Conservation (phyloP, 192 early-diverging fungal species). For the Coemansia sp. region DNA sequence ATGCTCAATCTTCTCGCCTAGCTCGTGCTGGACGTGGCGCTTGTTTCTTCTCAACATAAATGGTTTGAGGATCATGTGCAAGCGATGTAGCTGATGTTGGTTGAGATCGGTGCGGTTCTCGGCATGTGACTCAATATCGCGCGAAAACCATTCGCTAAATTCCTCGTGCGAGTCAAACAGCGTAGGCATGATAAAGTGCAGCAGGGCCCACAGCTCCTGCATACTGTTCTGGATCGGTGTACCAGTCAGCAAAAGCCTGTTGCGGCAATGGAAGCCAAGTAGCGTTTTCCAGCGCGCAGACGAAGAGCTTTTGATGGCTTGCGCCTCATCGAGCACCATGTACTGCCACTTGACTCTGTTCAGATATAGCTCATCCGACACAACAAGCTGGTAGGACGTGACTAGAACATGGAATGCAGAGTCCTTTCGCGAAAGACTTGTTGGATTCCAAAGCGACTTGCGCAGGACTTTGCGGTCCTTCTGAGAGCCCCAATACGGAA, state of each 20-base stretch:
- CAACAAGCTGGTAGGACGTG: conserved; percentile 84
- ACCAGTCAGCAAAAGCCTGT: conserved; percentile 83
- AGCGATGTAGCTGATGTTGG: conserved; percentile 77
- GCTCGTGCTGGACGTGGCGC: conserved; percentile 85
- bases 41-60: conserved; percentile 93
- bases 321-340: conserved; percentile 93
- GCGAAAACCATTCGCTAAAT: conserved; percentile 93
- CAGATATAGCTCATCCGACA: conserved; percentile 80
- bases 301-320: conserved; percentile 90
- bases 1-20: conserved; percentile 89
- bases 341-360: conserved; percentile 91
- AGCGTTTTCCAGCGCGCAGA: conserved; percentile 85
- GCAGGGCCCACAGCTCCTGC: conserved; percentile 91
- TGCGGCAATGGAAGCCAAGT: conserved; percentile 81
- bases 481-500: conserved; percentile 87
- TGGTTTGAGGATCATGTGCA: conserved; percentile 93
- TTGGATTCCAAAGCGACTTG: conserved; percentile 73
- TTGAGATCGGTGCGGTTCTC: conserved; percentile 81
- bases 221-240: conserved; percentile 94
- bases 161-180: conserved; percentile 91
- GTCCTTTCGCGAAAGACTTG: conserved; percentile 71
- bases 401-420: conserved; percentile 87
- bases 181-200: conserved; percentile 96
- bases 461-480: conserved; percentile 82
- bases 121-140: conserved; percentile 87